phyloP scores from a whole-genome alignment of 1,284 basidiomycete species.

The Cryptococcus sp. region DNA sequence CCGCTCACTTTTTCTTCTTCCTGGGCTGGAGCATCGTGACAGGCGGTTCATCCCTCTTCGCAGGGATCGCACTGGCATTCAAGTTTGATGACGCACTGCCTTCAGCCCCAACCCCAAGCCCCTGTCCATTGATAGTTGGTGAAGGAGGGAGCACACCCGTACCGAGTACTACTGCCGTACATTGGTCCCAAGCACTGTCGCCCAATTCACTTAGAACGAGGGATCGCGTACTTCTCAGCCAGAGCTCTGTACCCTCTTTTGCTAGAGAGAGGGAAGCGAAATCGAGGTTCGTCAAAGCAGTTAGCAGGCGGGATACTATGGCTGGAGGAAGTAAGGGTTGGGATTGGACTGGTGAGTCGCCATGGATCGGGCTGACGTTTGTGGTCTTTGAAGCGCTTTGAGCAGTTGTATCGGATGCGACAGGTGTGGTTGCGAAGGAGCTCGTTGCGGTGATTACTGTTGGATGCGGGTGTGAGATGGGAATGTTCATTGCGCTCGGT shows the following conservation, averaged over 20 bases:
- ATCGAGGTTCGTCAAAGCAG: constrained; percentile 71
- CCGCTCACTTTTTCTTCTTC: constrained; percentile 49
- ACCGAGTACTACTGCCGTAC: constrained; percentile 24
- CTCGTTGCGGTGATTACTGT: too few species aligned
- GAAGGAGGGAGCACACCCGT: constrained; percentile 14
- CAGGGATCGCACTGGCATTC: too few species aligned
- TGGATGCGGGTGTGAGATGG: too few species aligned
- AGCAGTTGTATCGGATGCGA: too few species aligned
- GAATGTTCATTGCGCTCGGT: too few species aligned
- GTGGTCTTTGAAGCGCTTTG: too few species aligned
- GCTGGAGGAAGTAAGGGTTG: constrained; percentile 61
- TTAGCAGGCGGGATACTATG: constrained; percentile 68
- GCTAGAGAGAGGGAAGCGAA: constrained; percentile 70
- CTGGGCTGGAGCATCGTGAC: constrained; percentile 53
- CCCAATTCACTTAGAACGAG: constrained; percentile 46
- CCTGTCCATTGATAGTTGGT: background rate
- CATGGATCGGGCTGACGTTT: too few species aligned
- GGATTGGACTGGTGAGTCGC: too few species aligned
- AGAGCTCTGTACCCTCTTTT: constrained; percentile 66
- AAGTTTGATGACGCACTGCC: too few species aligned
- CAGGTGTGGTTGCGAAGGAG: too few species aligned
- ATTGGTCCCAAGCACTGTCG: constrained; percentile 27
- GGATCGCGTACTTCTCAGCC: constrained; percentile 63
- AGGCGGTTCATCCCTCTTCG: constrained; percentile 27
- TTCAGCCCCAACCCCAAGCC: constrained; percentile 21